These are phyloP conservation scores for Corylus heterophylla DNA, from an alignment of 306 rosid genomes.

Conservation along the genomic window DNA sequence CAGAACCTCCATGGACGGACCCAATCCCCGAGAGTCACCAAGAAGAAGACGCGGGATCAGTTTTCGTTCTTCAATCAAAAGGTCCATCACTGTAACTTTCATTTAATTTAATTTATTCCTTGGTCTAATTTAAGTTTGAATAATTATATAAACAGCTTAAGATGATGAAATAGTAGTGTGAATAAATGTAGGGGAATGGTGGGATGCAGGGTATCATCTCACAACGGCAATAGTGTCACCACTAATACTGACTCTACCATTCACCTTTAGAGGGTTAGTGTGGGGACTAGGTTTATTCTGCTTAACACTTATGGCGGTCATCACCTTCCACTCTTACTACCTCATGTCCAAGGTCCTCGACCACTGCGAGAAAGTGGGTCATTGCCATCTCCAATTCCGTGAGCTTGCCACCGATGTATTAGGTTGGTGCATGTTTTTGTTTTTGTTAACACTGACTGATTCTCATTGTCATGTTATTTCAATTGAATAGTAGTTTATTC, in stretches of 20 bases:
- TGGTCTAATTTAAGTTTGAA: no score
- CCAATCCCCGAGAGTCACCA: conserved; percentile 14
- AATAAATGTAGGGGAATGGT: conserved; percentile 68
- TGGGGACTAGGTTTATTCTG: conserved; percentile 72
- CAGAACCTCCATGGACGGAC: conserved; percentile 28
- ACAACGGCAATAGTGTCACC: conserved; percentile 97
- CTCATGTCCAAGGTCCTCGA: conserved; percentile 86
- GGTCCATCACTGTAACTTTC: conserved; percentile 34
- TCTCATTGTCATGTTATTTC: no score
- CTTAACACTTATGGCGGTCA: conserved; percentile 64
- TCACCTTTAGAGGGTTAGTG: conserved; percentile 75
- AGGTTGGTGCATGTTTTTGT: conserved; percentile 34
- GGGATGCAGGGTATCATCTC: conserved; percentile 93
- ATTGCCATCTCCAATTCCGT: conserved; percentile 95
- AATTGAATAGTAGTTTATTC: no score
- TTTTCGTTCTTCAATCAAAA: conserved; percentile 88
- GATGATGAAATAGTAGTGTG: no score
- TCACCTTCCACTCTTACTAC: conserved; percentile 76
- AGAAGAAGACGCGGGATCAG: conserved; percentile 73
- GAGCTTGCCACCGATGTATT: conserved; percentile 89
- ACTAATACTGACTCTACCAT: conserved; percentile 71
- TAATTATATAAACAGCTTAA: no score
- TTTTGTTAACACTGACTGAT: no score
- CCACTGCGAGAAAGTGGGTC: conserved; percentile 72
- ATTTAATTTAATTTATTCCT: no score